Conservation (phyloP, 495 filamentous ascomycete species). For the Talaromyces thailandensis region DNA sequence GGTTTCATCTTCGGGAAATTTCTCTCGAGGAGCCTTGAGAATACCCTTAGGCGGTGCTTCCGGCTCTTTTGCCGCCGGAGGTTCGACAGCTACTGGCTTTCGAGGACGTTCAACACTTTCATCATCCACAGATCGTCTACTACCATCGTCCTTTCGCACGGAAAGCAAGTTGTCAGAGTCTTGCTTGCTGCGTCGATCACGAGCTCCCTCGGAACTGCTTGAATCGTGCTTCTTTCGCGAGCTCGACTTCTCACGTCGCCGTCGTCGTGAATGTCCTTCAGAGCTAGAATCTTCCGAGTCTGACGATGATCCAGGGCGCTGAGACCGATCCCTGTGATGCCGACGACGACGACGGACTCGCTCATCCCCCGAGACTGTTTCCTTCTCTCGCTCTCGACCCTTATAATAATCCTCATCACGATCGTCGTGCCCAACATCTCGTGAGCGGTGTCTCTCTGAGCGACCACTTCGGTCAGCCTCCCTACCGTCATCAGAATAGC, state of each 20-base stretch:
- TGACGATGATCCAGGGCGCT: constrained; percentile 16
- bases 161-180: background rate
- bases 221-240: constrained; percentile 16
- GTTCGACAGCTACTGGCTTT: constrained; percentile 22
- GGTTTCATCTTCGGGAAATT: constrained; percentile 72
- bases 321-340: constrained; percentile 23
- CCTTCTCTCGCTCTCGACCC: constrained; percentile 2
- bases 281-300: constrained; percentile 25
- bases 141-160: background rate
- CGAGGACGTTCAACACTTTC: constrained; percentile 16
- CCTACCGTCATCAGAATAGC: constrained; percentile 25
- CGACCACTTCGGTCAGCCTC: constrained; percentile 21
- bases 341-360: constrained; percentile 4
- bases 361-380: background rate
- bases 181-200: constrained; percentile 4
- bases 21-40: constrained; percentile 59
- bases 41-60: constrained; percentile 54
- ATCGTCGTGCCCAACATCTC: constrained; percentile 1
- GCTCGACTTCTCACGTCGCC: constrained; percentile 22
- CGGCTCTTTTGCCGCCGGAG: constrained; percentile 21
- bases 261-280: constrained; percentile 30
- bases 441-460: background rate
- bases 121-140: constrained; percentile 4
- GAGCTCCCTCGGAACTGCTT: constrained; percentile 11
- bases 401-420: background rate